Evolutionary conservation across 345 rosid genomes (phyloP).

Genomic region (Viola odorata): DNA sequence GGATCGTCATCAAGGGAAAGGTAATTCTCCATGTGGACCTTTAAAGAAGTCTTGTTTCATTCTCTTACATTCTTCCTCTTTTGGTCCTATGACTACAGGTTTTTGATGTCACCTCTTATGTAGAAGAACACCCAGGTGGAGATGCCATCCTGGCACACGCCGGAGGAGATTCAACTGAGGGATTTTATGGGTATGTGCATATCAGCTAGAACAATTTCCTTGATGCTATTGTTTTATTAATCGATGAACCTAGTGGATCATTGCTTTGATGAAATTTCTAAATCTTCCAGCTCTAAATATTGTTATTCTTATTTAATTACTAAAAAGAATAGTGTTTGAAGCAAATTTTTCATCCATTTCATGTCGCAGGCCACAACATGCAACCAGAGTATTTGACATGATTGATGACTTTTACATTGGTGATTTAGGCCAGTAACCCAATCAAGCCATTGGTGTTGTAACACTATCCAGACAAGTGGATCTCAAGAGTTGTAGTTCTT

Average conservation of each 20-base stretch:
- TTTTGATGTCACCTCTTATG: conserved; percentile 78
- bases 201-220: neutral
- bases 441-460: too few relatives aligned
- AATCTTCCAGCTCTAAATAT: too few relatives aligned
- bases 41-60: neutral
- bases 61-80: neutral
- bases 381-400: conserved; percentile 70
- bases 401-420: conserved; percentile 78
- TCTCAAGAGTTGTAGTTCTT: too few relatives aligned
- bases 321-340: too few relatives aligned
- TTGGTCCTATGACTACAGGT: conserved; percentile 32
- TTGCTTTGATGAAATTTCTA: too few relatives aligned
- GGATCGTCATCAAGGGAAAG: conserved; percentile 82
- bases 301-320: too few relatives aligned
- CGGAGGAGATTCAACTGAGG: conserved; percentile 89
- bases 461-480: too few relatives aligned
- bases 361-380: conserved; percentile 70
- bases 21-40: conserved; percentile 20
- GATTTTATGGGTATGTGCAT: conserved; percentile 69
- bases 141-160: conserved; percentile 87
- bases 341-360: neutral
- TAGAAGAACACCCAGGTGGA: conserved; percentile 96
- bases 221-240: too few relatives aligned
- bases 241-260: too few relatives aligned
- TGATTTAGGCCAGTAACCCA: conserved; percentile 34